Evolutionary conservation across 768 basidiomycete species (phyloP).

Genomic region (Tubosaeta sp.): DNA sequence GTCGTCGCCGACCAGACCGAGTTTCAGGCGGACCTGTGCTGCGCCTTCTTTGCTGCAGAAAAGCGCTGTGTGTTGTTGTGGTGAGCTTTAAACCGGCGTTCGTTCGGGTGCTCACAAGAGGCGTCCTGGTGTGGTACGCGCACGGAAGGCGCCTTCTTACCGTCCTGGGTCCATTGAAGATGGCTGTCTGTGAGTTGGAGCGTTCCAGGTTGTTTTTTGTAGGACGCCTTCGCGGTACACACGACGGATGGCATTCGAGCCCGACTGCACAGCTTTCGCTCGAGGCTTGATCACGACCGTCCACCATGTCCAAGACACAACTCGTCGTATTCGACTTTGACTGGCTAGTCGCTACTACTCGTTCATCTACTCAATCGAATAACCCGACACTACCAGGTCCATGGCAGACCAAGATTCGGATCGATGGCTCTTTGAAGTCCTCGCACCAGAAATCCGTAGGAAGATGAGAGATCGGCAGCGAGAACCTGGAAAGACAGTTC

Average conservation of each 20-base stretch:
- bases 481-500: conserved; percentile 51
- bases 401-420: conserved; percentile 96
- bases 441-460: conserved; percentile 78
- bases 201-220: conserved; percentile 76
- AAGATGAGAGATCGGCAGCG: conserved; percentile 52
- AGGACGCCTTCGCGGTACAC: conserved; percentile 73
- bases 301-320: conserved; percentile 43
- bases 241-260: conserved; percentile 58
- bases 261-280: neutral
- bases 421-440: conserved; percentile 86
- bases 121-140: conserved; percentile 58
- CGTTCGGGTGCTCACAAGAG: conserved; percentile 42
- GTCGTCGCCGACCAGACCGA: conserved; percentile 65
- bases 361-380: neutral
- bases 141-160: conserved; percentile 59
- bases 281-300: neutral
- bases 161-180: conserved; percentile 78
- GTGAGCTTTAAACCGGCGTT: neutral
- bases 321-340: conserved; percentile 96
- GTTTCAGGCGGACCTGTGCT: conserved; percentile 72
- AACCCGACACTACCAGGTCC: conserved; percentile 48
- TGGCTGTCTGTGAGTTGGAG: conserved; percentile 70
- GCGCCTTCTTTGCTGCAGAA: conserved; percentile 86
- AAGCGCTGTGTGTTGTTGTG: conserved; percentile 45
- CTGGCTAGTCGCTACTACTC: conserved; percentile 51